phyloP scores from a whole-genome alignment of 305 asterid genomes.

The Solanum hybrid region DNA sequence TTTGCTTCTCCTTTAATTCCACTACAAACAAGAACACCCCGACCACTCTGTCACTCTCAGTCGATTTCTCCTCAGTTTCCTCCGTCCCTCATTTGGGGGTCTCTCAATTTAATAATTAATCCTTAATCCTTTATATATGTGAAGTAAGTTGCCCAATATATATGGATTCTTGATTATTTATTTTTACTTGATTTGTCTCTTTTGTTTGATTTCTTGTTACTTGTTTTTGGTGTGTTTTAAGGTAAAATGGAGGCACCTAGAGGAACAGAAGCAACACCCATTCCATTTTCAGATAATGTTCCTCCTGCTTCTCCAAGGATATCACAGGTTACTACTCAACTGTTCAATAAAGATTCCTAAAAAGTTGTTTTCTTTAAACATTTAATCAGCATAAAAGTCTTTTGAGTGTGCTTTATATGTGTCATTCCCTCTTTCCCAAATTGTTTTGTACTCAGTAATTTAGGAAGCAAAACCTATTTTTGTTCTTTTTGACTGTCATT shows the following conservation, averaged over 20 bases:
- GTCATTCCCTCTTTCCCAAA: too few species aligned
- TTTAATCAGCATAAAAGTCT: neutral
- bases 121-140: neutral
- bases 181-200: neutral
- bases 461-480: neutral
- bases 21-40: neutral
- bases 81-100: neutral
- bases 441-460: neutral
- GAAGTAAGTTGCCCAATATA: neutral
- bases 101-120: neutral
- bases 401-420: too few species aligned
- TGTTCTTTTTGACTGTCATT: neutral
- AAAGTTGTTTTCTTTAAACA: neutral
- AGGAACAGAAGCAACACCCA: neutral
- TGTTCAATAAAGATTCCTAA: neutral
- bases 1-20: neutral
- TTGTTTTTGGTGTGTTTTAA: neutral
- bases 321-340: conserved; percentile 4
- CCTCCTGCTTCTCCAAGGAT: neutral
- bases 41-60: neutral
- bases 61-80: neutral
- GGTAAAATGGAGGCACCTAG: conserved; percentile 11
- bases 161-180: neutral
- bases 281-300: conserved; percentile 12
- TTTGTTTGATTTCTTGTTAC: neutral